A percentile compares a stretch with the other conserved stretches of the same genome.
Conservation (phyloP, 129 eudicot species). For the Solidago caesia region DNA sequence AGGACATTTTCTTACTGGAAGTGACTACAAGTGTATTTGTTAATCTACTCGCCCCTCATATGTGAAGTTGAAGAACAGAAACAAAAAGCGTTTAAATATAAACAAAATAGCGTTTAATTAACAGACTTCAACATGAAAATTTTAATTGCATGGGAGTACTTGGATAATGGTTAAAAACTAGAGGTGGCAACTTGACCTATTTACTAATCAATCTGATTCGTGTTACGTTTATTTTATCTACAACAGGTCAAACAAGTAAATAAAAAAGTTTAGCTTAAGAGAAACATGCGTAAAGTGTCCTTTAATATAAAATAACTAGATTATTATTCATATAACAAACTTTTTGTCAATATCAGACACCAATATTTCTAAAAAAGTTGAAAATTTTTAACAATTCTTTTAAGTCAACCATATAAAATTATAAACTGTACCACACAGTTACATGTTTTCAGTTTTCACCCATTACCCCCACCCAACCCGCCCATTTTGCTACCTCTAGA, state of each 20-base stretch:
- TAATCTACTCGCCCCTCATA: constrained; percentile 3
- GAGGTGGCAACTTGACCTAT: background rate
- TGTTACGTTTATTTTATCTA: background rate
- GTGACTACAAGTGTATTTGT: background rate
- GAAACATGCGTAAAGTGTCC: background rate
- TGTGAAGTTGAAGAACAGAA: background rate
- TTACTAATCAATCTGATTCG: background rate
- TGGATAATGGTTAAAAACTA: constrained; percentile 40
- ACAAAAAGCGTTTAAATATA: background rate
- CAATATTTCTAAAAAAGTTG: background rate
- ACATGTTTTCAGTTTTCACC: background rate
- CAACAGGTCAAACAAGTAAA: background rate
- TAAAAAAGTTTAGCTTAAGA: background rate
- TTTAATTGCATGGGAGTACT: constrained; percentile 33
- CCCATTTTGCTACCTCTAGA: constrained; percentile 15
- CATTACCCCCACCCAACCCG: background rate
- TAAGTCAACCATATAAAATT: too few relatives aligned
- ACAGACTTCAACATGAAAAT: constrained; percentile 9
- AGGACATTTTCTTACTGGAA: background rate
- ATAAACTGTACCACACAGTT: background rate
- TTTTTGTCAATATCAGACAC: background rate
- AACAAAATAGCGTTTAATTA: background rate
- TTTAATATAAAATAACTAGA: background rate
- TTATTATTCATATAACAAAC: background rate
- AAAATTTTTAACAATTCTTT: too few relatives aligned